Base-by-base conservation (phyloP, 345 rosid genomes). In the Lepidium aucheri region DNA sequence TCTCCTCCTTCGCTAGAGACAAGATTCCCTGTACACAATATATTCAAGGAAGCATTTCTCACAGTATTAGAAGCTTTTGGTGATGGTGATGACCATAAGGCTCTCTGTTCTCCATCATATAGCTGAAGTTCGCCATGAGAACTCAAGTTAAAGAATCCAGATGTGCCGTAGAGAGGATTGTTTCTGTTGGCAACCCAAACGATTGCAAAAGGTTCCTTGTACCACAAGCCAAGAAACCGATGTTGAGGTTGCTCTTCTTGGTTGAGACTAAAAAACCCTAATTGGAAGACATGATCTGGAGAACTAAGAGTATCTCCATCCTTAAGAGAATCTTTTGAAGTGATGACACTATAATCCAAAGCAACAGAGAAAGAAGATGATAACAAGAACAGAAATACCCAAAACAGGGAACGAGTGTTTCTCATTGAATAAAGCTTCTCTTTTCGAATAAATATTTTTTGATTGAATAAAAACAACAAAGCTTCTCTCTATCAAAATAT, bases 141-240 rank as follows among this genome's bases (percentile, higher is more conserved):
- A 71, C 56, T 67, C 39, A 67, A 45, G 47, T 56, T 67, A 26
- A 91, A 49, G 10, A 17, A 53, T 13, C 81, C 85, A 3, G 98
- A 69, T 33, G 89, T 79, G 53, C 84, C 77, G 7, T 79, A 8
- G 46, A 89, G 75, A 16, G 95, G 95, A 20, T 35, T 34, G 76
- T 87, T 84, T 61, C 95, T 71, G 77, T 91, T 89, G 20, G 98
- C 95, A 13, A 91, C 63, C 74, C 74, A 69, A 39, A 69, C 30
- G 33, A 69, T n/a, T 59, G 65, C 74, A 60, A 51, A 69, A 28
- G 67, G 65, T 39, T 69, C 13, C 60, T 49, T 69, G 74, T 69
- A 69, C 74, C 67, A 60, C 67, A 69, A 58, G 58, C 60, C 57
- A 40, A 69, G 59, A 42, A 47, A 69, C 52, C 65, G 34, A 39